phyloP scores from a whole-genome alignment of 306 rosid genomes.

The Medicago ruthenica region DNA sequence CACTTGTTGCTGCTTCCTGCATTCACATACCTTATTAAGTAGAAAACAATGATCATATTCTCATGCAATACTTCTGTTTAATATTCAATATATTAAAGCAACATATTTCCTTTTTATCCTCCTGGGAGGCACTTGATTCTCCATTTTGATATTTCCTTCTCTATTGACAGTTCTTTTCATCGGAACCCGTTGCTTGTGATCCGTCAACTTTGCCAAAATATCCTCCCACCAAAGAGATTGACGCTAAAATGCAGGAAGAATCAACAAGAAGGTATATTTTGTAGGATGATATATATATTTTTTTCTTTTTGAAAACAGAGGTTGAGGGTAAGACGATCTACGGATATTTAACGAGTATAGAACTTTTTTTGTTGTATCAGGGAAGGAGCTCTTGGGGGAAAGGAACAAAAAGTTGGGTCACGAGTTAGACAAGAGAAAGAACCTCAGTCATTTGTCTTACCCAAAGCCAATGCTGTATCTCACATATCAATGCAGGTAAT shows the following conservation, averaged over 20 bases:
- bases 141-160: slow-evolving; percentile 38
- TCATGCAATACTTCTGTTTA: slow-evolving; percentile 26
- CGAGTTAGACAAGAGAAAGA: slow-evolving; percentile 63
- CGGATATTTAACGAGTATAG: slow-evolving; percentile 23
- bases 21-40: slow-evolving; percentile 6
- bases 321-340: slow-evolving; percentile 26
- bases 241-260: slow-evolving; percentile 72
- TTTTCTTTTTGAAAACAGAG: background rate
- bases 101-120: slow-evolving; percentile 27
- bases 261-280: slow-evolving; percentile 70
- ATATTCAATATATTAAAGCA: slow-evolving; percentile 29
- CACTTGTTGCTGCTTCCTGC: slow-evolving; percentile 5
- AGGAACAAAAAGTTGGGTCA: slow-evolving; percentile 50
- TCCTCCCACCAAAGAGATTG: slow-evolving; percentile 95
- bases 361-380: slow-evolving; percentile 46
- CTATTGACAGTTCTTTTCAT: slow-evolving; percentile 71
- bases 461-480: slow-evolving; percentile 48
- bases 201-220: slow-evolving; percentile 88
- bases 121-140: slow-evolving; percentile 31
- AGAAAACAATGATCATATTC: slow-evolving; percentile 23
- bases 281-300: slow-evolving; percentile 2
- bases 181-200: slow-evolving; percentile 79
- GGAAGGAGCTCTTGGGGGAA: slow-evolving; percentile 58
- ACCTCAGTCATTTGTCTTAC: slow-evolving; percentile 39
- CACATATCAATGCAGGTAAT: slow-evolving; percentile 58